Percentiles rank a stretch among this genome's conserved stretches.
Evolutionary conservation across 1,284 basidiomycete species (phyloP).

Genomic region (Polyporus tsugae): DNA sequence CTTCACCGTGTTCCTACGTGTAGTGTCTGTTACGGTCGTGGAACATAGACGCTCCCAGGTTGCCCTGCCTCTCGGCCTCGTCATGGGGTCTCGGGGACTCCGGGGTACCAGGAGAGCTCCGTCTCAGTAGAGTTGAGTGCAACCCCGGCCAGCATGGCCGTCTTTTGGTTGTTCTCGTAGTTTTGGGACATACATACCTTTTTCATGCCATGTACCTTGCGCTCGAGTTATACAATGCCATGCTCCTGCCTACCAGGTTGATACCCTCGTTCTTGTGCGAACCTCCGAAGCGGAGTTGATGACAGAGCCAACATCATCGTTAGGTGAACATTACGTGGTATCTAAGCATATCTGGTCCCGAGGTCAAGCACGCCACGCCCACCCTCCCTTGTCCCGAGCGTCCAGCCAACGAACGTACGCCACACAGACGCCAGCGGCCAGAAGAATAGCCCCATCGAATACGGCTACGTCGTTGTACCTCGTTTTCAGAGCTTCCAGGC

Average conservation of each 20-base stretch:
- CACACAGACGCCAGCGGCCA: constrained; percentile 50
- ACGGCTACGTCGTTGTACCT: constrained; percentile 50
- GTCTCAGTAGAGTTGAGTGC: constrained; percentile 68
- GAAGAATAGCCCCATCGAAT: constrained; percentile 49
- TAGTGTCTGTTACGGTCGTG: constrained; percentile 55
- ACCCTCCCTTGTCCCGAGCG: constrained; percentile 43
- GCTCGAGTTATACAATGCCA: constrained; percentile 7
- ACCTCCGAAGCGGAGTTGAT: constrained; percentile 2
- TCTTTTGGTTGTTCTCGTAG: constrained; percentile 55
- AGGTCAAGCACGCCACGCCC: constrained; percentile 43
- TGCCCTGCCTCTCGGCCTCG: constrained; percentile 36
- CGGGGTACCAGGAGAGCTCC: constrained; percentile 46
- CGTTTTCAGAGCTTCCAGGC: constrained; percentile 35
- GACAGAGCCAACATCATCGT: not conserved
- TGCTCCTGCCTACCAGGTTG: constrained; percentile 13
- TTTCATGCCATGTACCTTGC: constrained; percentile 9
- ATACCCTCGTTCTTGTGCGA: constrained; percentile 21
- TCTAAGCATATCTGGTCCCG: constrained; percentile 1
- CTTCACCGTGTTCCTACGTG: constrained; percentile 39
- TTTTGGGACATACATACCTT: constrained; percentile 62
- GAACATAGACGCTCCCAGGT: constrained; percentile 36
- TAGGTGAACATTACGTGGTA: constrained; percentile 24
- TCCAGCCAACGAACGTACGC: constrained; percentile 43
- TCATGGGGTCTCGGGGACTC: constrained; percentile 46
- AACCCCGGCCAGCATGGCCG: constrained; percentile 37